phyloP scores from a whole-genome alignment of 352 stramenopile species.

The Phytophthora tubulina region DNA sequence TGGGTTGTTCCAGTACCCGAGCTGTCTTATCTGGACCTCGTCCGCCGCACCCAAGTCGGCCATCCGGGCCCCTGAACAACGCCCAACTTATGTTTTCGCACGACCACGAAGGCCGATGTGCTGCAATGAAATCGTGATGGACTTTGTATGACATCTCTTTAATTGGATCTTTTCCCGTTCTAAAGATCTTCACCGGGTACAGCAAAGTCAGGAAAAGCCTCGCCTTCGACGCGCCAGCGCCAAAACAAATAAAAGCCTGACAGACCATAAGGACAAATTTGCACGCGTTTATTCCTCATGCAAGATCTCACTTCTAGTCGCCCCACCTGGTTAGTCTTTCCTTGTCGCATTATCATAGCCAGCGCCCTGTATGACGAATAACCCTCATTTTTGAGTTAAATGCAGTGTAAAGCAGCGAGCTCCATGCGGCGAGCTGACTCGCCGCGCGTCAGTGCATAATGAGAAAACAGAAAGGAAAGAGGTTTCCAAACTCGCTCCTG shows the following conservation, averaged over 20 bases:
- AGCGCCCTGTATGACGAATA: constrained; percentile 1
- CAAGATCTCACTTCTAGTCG: constrained; percentile 9
- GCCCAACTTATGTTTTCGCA: neutral
- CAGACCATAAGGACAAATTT: constrained; percentile 7
- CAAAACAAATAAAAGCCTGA: neutral
- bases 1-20: neutral
- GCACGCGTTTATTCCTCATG: constrained; percentile 9
- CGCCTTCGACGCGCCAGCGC: neutral
- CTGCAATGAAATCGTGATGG: neutral
- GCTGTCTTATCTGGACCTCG: neutral
- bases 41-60: neutral
- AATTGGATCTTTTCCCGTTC: neutral
- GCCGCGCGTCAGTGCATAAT: constrained; percentile 19
- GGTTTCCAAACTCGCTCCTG: constrained; percentile 5
- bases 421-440: constrained; percentile 4
- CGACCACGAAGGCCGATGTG: neutral
- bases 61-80: neutral
- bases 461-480: constrained; percentile 9
- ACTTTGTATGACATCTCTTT: neutral
- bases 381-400: constrained; percentile 12
- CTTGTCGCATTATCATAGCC: constrained; percentile 21
- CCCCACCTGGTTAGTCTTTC: constrained; percentile 26
- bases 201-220: neutral
- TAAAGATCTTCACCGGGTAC: neutral
- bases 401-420: constrained; percentile 15